Evolutionary conservation across 169 alveolate species (phyloP).

Genomic region (Babesia ovis): DNA sequence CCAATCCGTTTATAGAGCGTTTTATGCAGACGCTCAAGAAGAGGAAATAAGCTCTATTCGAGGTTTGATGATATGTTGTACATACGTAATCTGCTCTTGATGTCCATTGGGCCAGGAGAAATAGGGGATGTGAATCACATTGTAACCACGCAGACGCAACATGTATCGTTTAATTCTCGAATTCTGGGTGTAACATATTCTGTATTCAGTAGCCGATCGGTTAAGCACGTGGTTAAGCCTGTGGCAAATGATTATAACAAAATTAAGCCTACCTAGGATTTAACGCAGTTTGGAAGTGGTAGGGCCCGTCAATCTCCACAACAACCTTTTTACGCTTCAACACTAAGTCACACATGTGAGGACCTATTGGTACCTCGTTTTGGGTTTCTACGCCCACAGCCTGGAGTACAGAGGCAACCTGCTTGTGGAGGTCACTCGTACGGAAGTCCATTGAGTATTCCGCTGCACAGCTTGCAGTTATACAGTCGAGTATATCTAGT

Average conservation of each 20-base stretch:
- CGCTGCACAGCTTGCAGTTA: neutral
- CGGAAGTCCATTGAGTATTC: constrained; percentile 31
- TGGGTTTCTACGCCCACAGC: constrained; percentile 25
- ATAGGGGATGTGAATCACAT: constrained; percentile 46
- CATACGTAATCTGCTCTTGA: constrained; percentile 45
- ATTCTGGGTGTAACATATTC: constrained; percentile 26
- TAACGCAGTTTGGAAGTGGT: constrained; percentile 32
- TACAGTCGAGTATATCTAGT: neutral
- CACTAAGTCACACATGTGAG: constrained; percentile 52
- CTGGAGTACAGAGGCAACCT: constrained; percentile 36
- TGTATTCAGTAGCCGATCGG: neutral
- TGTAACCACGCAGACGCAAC: constrained; percentile 36
- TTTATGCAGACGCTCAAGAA: constrained; percentile 31
- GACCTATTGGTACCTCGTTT: constrained; percentile 29
- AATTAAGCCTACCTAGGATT: constrained; percentile 39
- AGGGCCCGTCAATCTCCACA: constrained; percentile 66
- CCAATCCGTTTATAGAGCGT: constrained; percentile 57
- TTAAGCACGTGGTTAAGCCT: constrained; percentile 31
- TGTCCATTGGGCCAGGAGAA: constrained; percentile 49
- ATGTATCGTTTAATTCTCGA: constrained; percentile 33
- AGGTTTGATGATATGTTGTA: neutral
- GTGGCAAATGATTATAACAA: neutral
- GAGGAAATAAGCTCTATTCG: neutral
- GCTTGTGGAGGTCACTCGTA: constrained; percentile 57
- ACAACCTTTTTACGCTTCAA: neutral